Percentiles rank a stretch among this genome's conserved stretches.
Evolutionary conservation across 306 rosid species (phyloP).

Genomic region (cucumber (Cucumis sativus)): DNA sequence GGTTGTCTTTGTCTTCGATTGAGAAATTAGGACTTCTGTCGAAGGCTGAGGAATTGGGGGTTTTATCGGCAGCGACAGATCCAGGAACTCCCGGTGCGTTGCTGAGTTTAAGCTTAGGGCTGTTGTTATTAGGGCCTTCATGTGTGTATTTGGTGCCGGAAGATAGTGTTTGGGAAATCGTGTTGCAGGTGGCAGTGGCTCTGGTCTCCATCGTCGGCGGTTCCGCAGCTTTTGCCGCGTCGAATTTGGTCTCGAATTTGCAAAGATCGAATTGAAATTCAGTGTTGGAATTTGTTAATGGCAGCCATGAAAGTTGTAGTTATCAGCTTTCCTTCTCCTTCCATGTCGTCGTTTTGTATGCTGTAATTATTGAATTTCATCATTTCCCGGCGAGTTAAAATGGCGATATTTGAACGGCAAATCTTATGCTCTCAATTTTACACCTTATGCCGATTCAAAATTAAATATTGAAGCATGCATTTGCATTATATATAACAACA

Average conservation of each 20-base stretch:
- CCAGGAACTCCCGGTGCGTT: slow-evolving; percentile 68
- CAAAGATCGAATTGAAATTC: slow-evolving; percentile 40
- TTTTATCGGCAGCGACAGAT: slow-evolving; percentile 82
- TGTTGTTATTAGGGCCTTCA: slow-evolving; percentile 64
- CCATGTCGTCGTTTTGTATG: not conserved
- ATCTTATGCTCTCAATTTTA: not conserved
- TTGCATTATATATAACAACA: too few species aligned
- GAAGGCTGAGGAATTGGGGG: slow-evolving; percentile 83
- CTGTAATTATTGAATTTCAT: not conserved
- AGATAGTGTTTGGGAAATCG: slow-evolving; percentile 47
- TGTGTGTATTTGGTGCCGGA: slow-evolving; percentile 73
- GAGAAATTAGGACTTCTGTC: slow-evolving; percentile 77
- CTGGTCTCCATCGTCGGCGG: slow-evolving; percentile 44
- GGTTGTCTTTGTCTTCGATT: slow-evolving; percentile 66
- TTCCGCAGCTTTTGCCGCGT: slow-evolving; percentile 77
- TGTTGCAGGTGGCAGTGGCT: slow-evolving; percentile 41
- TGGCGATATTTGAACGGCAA: not conserved
- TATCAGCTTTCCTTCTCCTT: not conserved
- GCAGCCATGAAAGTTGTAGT: not conserved
- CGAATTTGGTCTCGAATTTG: slow-evolving; percentile 74
- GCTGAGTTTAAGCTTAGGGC: slow-evolving; percentile 42
- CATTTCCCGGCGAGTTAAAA: not conserved
- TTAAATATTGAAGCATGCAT: not conserved
- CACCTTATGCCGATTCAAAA: not conserved
- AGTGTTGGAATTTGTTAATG: not conserved